Conservation (phyloP, 805 yeast species). For the Cyberlindnera lachancei region DNA sequence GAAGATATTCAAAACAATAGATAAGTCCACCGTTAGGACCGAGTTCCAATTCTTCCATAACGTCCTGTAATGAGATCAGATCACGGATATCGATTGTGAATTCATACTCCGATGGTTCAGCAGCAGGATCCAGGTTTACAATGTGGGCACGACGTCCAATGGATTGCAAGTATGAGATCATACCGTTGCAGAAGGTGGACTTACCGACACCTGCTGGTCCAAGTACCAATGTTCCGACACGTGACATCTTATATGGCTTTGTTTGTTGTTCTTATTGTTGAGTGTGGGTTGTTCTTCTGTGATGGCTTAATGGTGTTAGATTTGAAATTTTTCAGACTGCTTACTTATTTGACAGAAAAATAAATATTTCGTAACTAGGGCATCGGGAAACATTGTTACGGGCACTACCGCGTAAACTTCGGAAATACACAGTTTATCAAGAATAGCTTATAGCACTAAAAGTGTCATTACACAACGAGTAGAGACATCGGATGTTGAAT, state of each 20-base stretch:
- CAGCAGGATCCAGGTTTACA: constrained; percentile 95
- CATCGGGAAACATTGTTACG: too few relatives aligned
- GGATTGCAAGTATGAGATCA: constrained; percentile 81
- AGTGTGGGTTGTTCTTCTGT: background rate
- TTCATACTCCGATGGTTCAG: constrained; percentile 86
- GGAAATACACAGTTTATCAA: background rate
- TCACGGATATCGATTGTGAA: constrained; percentile 91
- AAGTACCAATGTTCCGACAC: constrained; percentile 87
- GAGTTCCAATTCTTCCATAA: constrained; percentile 85
- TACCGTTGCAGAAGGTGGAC: constrained; percentile 82
- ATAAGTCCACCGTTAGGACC: constrained; percentile 95
- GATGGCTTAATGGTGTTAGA: background rate
- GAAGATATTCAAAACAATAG: constrained; percentile 86
- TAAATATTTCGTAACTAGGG: too few relatives aligned
- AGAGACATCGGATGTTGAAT: too few relatives aligned
- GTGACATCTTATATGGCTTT: constrained; percentile 61
- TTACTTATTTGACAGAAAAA: background rate
- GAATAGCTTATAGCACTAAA: too few relatives aligned
- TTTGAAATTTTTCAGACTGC: constrained; percentile 1
- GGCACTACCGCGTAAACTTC: too few relatives aligned
- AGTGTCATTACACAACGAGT: too few relatives aligned
- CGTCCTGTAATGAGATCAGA: constrained; percentile 83
- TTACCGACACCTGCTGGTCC: constrained; percentile 99
- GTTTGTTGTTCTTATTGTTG: background rate
- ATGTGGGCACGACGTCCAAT: constrained; percentile 91